Percentiles rank a stretch among this genome's conserved stretches.
These are phyloP conservation scores for Cladophialophora carrionii DNA, from an alignment of 2,329 filamentous ascomycete species.

Conservation along the genomic window DNA sequence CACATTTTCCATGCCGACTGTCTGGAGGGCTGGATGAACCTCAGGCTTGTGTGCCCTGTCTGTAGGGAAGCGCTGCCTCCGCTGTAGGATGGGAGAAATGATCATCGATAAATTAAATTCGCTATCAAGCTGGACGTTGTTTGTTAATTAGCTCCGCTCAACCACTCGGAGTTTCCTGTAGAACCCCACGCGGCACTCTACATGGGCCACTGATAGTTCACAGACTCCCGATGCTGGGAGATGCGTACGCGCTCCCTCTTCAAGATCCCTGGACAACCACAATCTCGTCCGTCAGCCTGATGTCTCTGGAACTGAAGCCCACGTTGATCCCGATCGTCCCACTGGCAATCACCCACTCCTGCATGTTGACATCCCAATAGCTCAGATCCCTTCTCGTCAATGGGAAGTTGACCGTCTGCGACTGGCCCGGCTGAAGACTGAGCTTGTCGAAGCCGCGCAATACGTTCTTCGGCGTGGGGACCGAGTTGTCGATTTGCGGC, in stretches of 20 bases:
- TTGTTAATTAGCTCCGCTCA: neutral
- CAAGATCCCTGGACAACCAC: neutral
- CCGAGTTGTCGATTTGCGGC: constrained; percentile 41
- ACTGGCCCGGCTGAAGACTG: constrained; percentile 53
- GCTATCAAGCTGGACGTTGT: neutral
- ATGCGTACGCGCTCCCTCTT: neutral
- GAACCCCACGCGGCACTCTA: neutral
- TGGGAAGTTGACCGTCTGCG: constrained; percentile 55
- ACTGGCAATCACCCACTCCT: constrained; percentile 58
- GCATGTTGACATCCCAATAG: constrained; percentile 62
- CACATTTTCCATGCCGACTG: constrained; percentile 94
- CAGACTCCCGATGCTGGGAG: neutral
- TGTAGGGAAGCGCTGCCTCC: constrained; percentile 88
- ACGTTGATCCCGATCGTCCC: constrained; percentile 25
- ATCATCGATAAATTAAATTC: neutral
- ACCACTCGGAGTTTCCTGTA: neutral
- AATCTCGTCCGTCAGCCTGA: constrained; percentile 10
- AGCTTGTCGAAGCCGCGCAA: constrained; percentile 67
- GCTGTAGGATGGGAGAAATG: constrained; percentile 54
- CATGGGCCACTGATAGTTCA: neutral
- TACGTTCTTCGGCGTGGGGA: constrained; percentile 61
- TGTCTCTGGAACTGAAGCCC: constrained; percentile 35
- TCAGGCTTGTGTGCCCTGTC: constrained; percentile 90
- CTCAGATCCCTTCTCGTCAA: constrained; percentile 65
- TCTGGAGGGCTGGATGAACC: constrained; percentile 94